Evolutionary conservation across 2,329 filamentous ascomycete species (phyloP).

Genomic region (Xylariomycetidae sp.): DNA sequence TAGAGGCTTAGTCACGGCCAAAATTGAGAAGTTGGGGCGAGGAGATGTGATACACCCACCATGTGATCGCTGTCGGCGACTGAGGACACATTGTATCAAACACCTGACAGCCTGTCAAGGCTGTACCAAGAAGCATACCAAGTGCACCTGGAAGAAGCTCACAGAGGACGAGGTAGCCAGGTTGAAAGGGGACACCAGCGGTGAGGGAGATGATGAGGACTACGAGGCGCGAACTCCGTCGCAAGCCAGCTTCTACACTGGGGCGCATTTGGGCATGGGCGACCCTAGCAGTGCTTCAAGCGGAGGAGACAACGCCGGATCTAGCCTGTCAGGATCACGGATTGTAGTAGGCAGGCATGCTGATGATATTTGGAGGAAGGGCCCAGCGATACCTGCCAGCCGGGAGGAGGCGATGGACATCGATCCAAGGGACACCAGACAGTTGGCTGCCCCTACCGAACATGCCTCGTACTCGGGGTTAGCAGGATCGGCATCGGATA

Average conservation of each 20-base stretch:
- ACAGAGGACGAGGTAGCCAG: conserved; percentile 58
- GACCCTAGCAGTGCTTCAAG: conserved; percentile 17
- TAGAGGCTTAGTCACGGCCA: conserved; percentile 58
- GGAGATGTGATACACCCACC: conserved; percentile 74
- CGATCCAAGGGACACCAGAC: conserved; percentile 20
- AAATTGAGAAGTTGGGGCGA: conserved; percentile 68
- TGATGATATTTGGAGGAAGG: conserved; percentile 28
- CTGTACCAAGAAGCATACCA: conserved; percentile 85
- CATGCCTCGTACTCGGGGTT: conserved; percentile 12
- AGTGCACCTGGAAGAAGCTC: conserved; percentile 81
- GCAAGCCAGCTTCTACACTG: conserved; percentile 14
- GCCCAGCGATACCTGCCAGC: conserved; percentile 13
- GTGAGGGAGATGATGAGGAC: conserved; percentile 23
- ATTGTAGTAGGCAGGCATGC: conserved; percentile 22
- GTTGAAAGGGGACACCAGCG: conserved; percentile 26
- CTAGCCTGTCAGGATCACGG: conserved; percentile 15
- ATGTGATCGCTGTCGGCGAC: conserved; percentile 74
- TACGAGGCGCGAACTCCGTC: conserved; percentile 18
- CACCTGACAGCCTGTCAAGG: conserved; percentile 81
- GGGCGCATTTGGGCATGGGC: conserved; percentile 13
- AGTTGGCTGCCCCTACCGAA: conserved; percentile 11
- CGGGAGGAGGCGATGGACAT: conserved; percentile 25
- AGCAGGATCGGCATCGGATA: conserved; percentile 7
- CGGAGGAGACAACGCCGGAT: conserved; percentile 17
- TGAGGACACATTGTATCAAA: conserved; percentile 78